phyloP scores from a whole-genome alignment of 345 rosid genomes.

The Eutrema japonicum region DNA sequence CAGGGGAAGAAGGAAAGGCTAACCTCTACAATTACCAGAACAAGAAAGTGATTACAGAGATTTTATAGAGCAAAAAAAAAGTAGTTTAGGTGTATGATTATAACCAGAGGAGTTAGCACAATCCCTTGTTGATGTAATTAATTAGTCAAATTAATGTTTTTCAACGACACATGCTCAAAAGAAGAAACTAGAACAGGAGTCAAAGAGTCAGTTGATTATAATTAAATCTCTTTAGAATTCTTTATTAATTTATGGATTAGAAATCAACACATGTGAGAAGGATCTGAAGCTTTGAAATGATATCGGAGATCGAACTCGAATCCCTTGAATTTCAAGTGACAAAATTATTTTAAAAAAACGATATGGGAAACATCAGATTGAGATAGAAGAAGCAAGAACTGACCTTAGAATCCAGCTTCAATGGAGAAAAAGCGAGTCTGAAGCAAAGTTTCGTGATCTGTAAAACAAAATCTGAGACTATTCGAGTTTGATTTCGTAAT shows the following conservation, averaged over 20 bases:
- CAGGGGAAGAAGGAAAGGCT: not conserved
- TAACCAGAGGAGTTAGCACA: not conserved
- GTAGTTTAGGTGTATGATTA: not conserved
- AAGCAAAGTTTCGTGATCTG: not conserved
- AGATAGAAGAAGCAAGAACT: constrained; percentile 33
- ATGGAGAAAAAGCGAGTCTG: constrained; percentile 25
- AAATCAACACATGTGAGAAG: constrained; percentile 18
- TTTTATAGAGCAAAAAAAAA: not conserved
- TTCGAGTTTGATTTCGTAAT: not conserved
- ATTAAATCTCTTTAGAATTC: constrained; percentile 15
- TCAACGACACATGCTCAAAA: constrained; percentile 9
- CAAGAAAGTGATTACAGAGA: constrained; percentile 21
- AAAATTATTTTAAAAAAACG: not conserved
- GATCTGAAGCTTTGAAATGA: constrained; percentile 16
- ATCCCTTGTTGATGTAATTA: constrained; percentile 5
- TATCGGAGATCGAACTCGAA: not conserved
- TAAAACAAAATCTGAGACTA: not conserved
- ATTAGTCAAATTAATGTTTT: not conserved
- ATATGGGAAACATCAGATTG: not conserved
- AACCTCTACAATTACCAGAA: constrained; percentile 19
- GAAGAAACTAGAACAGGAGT: constrained; percentile 18
- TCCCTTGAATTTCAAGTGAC: not conserved
- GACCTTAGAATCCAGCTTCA: constrained; percentile 41
- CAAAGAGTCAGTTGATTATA: constrained; percentile 17
- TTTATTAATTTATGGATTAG: not conserved